Base-by-base conservation (phyloP, 2,329 filamentous ascomycete species). In the Pseudophaeomoniella oleicola region DNA sequence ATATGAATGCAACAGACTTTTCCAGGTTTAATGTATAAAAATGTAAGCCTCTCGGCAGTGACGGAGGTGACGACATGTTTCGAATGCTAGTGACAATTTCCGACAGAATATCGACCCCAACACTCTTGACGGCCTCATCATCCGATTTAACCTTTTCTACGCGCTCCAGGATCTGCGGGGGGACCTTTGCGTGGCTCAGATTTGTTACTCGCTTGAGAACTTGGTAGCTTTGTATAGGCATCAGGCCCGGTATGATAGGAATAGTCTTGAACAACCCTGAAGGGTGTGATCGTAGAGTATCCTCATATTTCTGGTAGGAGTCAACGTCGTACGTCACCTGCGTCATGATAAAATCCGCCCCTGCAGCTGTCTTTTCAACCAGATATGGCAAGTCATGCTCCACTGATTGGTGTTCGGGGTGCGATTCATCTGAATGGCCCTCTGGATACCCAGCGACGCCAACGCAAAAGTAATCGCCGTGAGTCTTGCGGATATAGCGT, bases 321-420 rank as follows among this genome's bases (percentile, higher is more conserved):
- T 81, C 69, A 16, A 86, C 71, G 53, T 96, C 86, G 57, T 94
- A 98, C 59, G 94, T 96, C 5, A 98, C 69, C 58, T 98, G 90
- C 1, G 90, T 96, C 84, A 98, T 94, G 59, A 98, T 81, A 53
- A 98, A 98, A 60, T 96, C 87, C 35, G 87, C 90, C 1, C 90
- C 90, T 3, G 90, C 90, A 48, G 79, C 69, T 1, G 80, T 81
- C 68, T 98, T 98, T 46, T 94, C 86, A 9, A 93, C 74, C 37
- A 98, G 67, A 50, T 81, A 93, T 1, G 87, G 83, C 40, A 98
- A 61, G 59, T 98, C 90, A 37, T 64, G 62, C 37, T 57, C 54
- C 0, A 71, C 66, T 46, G 71, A 69, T 52, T 80, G 76, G 37
- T 48, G 45, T 50, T 92, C 83, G 2, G 88, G 88, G 56, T 92